A percentile compares a stretch with the other conserved stretches of the same genome.
Conservation (phyloP, 495 filamentous ascomycete genomes). For the Annulohypoxylon stygium region DNA sequence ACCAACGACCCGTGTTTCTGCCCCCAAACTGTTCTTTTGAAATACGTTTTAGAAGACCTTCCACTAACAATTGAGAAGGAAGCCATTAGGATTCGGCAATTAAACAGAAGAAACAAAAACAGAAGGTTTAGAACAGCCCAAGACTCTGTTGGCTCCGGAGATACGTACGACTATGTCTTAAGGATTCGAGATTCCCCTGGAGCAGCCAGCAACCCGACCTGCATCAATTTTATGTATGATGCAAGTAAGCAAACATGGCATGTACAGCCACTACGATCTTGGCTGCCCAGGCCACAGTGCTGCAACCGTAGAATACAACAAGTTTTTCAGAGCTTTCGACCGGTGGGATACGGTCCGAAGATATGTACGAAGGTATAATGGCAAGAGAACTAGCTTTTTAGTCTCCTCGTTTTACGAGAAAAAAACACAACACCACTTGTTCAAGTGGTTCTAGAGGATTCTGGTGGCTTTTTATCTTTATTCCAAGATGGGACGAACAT, state of each 20-base stretch:
- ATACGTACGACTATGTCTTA: background rate
- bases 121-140: slow-evolving; percentile 9
- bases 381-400: background rate
- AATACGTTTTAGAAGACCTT: background rate
- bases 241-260: slow-evolving; percentile 33
- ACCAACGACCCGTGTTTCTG: background rate
- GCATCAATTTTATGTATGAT: slow-evolving; percentile 24
- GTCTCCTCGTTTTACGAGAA: slow-evolving; percentile 12
- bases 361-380: background rate
- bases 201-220: slow-evolving; percentile 26
- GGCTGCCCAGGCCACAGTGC: slow-evolving; percentile 3
- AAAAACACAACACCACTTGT: slow-evolving; percentile 17
- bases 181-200: slow-evolving; percentile 4
- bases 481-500: slow-evolving; percentile 11
- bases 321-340: background rate
- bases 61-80: slow-evolving; percentile 6
- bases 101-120: slow-evolving; percentile 3
- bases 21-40: background rate
- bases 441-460: slow-evolving; percentile 14
- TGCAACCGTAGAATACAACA: background rate
- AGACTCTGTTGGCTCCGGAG: background rate
- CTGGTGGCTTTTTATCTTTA: slow-evolving; percentile 25
- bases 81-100: background rate
- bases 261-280: slow-evolving; percentile 21
- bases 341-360: slow-evolving; percentile 1